Conservation (phyloP, 2,329 filamentous ascomycete genomes). For the Verticillium nubilum region DNA sequence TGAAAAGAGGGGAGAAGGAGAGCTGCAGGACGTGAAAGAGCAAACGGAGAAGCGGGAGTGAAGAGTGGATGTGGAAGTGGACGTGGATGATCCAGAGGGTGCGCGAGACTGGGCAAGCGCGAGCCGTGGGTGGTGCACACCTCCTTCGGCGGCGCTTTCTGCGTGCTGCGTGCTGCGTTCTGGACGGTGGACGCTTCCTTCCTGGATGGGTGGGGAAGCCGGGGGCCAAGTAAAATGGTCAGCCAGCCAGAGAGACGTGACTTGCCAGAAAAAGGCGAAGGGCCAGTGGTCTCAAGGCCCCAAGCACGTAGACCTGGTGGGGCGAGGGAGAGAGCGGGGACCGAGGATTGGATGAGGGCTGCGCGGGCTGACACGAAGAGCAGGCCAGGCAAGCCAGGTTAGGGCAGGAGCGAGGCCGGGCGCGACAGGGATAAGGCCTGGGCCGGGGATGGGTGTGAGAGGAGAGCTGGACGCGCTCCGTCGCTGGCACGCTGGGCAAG, state of each 20-base stretch:
- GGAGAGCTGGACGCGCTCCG: not conserved
- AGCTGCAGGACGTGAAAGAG: not conserved
- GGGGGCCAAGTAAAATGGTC: not conserved
- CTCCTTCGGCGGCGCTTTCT: not conserved
- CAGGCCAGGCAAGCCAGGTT: not conserved
- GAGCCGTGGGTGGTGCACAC: not conserved
- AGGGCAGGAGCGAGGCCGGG: not conserved
- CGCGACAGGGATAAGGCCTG: not conserved
- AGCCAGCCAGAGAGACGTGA: not conserved
- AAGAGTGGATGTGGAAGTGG: not conserved
- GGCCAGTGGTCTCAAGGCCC: not conserved
- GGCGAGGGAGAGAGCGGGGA: slow-evolving; percentile 1
- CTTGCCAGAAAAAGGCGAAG: not conserved
- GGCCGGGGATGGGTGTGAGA: not conserved
- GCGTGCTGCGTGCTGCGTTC: too few species aligned
- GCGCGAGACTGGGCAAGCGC: not conserved
- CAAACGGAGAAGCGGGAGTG: not conserved
- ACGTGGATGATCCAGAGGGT: not conserved
- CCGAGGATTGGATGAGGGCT: slow-evolving; percentile 6
- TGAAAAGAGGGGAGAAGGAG: not conserved
- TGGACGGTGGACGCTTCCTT: not conserved
- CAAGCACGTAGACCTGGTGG: not conserved
- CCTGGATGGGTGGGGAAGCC: not conserved
- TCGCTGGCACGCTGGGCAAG: not conserved
- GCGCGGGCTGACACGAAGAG: slow-evolving; percentile 8